Evolutionary conservation across 331 rosid genomes (phyloP), one percentile per base, ranked within the genome.

Genomic region (Rosa hybrid): DNA sequence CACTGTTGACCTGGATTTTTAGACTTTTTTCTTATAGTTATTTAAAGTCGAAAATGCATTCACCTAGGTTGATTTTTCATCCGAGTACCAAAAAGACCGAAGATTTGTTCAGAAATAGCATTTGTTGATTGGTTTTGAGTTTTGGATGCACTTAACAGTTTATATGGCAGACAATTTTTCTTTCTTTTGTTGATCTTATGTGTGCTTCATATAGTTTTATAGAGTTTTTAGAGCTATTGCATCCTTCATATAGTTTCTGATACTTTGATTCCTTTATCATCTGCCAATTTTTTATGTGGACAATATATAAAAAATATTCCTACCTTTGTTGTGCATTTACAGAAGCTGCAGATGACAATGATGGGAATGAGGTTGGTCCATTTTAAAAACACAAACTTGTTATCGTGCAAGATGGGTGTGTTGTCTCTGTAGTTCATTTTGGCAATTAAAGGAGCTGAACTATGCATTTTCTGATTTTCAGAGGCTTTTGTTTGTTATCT

Each of bases 401-500:
- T 27, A 27, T 27, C 30, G 30, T 27, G 30, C 30, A 27, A 27
- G 30, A 27, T 0, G 30, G 1, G 30, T 27, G 30, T 27, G 30
- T 27, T 27, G 30, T 27, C 30, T 27, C 30, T 27, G 30, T 27
- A 27, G 30, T 27, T 27, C 30, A 27, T 27, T 27, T 27, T 27
- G 30, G 30, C 30, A 27, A 27, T 27, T 27, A 27, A 27, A 27
- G 30, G 30, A 27, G 30, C 30, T 27, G 30, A 27, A 27, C 30
- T 27, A 27, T 27, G 30, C 1, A 27, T 27, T 27, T 27, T 27
- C 30, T 27, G 30, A 27, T 27, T 27, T 87, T 89, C 94, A 94
- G 98, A 95, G 75, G 96, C 98, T 6, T 95, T 95, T 83, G 86
- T 91, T 3, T 95, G 99, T 81, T 95, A 89, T 83, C 90, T 95